A percentile compares a stretch with the other conserved stretches of the same genome.
These are phyloP conservation scores for Hydnum rufescens DNA, from an alignment of 768 basidiomycete genomes.

Conservation along the genomic window DNA sequence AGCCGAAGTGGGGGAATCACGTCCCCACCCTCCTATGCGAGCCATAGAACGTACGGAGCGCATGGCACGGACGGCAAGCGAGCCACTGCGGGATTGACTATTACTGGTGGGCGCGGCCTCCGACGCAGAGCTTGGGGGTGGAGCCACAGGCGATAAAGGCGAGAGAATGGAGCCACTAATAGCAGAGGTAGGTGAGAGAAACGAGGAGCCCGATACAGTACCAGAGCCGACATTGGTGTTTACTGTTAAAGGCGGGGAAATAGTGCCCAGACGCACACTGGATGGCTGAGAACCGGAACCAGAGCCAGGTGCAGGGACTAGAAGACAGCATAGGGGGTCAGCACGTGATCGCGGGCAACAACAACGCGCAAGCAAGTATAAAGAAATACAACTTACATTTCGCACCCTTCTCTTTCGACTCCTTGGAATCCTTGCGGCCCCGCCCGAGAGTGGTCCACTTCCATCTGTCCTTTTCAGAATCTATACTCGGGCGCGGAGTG, in stretches of 20 bases:
- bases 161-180: neutral
- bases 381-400: conserved; percentile 12
- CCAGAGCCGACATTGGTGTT: too few relatives aligned
- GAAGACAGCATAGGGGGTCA: neutral
- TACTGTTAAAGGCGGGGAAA: conserved; percentile 1
- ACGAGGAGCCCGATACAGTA: too few relatives aligned
- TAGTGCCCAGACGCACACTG: conserved; percentile 1
- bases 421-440: conserved; percentile 36
- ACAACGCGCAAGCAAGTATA: too few relatives aligned
- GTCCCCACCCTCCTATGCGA: conserved; percentile 52
- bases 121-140: conserved; percentile 5
- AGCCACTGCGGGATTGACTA: conserved; percentile 21
- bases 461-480: conserved; percentile 32
- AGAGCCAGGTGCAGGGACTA: conserved; percentile 7
- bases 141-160: neutral
- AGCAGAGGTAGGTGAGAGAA: neutral
- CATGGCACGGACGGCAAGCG: conserved; percentile 63
- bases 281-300: conserved; percentile 9
- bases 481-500: neutral
- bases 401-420: conserved; percentile 26
- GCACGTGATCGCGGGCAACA: neutral
- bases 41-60: conserved; percentile 54
- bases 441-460: conserved; percentile 40
- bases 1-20: conserved; percentile 12
- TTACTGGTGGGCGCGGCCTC: neutral